phyloP scores from a whole-genome alignment of 2,329 filamentous ascomycete genomes.

The Purpureocillium lavendulum region DNA sequence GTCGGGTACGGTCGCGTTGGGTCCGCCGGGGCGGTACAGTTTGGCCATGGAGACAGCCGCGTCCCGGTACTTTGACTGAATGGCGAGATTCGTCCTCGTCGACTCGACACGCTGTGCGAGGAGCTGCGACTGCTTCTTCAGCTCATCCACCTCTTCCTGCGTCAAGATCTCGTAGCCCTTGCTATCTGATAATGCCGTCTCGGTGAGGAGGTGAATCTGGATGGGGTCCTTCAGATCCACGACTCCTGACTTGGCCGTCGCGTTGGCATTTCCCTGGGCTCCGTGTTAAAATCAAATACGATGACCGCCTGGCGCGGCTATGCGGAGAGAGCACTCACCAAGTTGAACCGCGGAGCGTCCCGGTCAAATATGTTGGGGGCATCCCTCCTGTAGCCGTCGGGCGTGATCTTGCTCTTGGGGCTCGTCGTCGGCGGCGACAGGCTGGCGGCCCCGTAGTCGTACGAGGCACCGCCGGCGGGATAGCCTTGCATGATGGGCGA shows the following conservation, averaged over 20 bases:
- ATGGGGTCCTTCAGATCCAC: slow-evolving; percentile 64
- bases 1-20: slow-evolving; percentile 39
- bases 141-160: slow-evolving; percentile 79
- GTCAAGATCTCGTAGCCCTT: slow-evolving; percentile 77
- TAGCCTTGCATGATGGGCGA: slow-evolving; percentile 30
- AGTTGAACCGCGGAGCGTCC: slow-evolving; percentile 45
- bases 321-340: slow-evolving; percentile 34
- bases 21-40: slow-evolving; percentile 57
- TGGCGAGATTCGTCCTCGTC: slow-evolving; percentile 70
- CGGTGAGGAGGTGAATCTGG: slow-evolving; percentile 83
- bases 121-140: slow-evolving; percentile 78
- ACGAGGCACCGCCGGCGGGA: slow-evolving; percentile 22
- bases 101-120: slow-evolving; percentile 73
- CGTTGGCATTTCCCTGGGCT: slow-evolving; percentile 39
- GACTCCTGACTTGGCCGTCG: slow-evolving; percentile 45
- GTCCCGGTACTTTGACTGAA: slow-evolving; percentile 92
- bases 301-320: slow-evolving; percentile 2
- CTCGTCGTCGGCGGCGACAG: slow-evolving; percentile 23
- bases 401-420: slow-evolving; percentile 39
- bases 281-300: slow-evolving; percentile 1
- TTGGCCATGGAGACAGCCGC: slow-evolving; percentile 80
- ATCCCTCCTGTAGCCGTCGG: slow-evolving; percentile 52
- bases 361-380: slow-evolving; percentile 13
- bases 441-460: slow-evolving; percentile 24
- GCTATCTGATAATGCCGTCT: slow-evolving; percentile 87